Evolutionary conservation across 2,329 filamentous ascomycete genomes (phyloP).

Genomic region (Pseudogymnoascus sp.): DNA sequence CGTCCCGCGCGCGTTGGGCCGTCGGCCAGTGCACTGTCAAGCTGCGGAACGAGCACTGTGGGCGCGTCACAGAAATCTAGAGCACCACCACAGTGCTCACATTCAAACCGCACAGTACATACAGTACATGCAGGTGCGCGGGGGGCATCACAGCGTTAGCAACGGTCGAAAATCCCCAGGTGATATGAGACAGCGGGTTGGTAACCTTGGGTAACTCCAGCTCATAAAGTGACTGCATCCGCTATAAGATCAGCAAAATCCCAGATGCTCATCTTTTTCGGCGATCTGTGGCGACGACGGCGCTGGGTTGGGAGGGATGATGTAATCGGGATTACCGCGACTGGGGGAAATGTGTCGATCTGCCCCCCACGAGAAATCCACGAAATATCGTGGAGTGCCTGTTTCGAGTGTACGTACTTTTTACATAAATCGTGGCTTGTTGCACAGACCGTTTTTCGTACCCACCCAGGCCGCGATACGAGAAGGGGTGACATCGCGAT

Average conservation of each 20-base stretch:
- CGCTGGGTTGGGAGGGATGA: background rate
- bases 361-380: background rate
- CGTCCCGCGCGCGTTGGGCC: background rate
- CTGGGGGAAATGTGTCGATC: background rate
- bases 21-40: background rate
- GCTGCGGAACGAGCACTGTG: background rate
- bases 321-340: background rate
- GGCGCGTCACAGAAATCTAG: background rate
- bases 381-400: background rate
- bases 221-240: background rate
- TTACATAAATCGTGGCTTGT: background rate
- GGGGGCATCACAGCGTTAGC: background rate
- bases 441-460: constrained; percentile 1
- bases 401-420: constrained; percentile 5
- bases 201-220: background rate
- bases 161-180: constrained; percentile 3
- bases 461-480: background rate
- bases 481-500: background rate
- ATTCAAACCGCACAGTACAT: background rate
- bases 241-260: background rate
- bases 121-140: background rate
- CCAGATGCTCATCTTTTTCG: constrained; percentile 1
- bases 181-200: background rate
- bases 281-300: background rate
- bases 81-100: background rate